These are phyloP conservation scores for Aegilops sharonensis DNA, from an alignment of 176 grass and related monocot genomes.

Conservation along the genomic window DNA sequence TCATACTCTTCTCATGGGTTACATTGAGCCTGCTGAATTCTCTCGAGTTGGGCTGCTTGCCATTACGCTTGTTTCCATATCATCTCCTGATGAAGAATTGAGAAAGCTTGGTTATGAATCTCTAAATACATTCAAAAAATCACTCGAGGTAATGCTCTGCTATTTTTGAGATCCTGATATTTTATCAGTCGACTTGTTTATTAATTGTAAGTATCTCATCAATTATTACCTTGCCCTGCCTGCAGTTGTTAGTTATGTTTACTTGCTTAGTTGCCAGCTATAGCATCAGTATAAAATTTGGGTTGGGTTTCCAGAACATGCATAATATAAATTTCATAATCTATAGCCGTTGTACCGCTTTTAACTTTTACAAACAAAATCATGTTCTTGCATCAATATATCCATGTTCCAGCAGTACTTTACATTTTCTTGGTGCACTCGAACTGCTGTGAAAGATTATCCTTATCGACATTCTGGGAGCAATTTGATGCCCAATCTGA, in stretches of 20 bases:
- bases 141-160: slow-evolving; percentile 59
- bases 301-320: background rate
- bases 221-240: background rate
- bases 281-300: background rate
- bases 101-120: slow-evolving; percentile 84
- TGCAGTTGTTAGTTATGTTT: background rate
- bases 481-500: slow-evolving; percentile 17
- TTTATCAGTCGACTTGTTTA: slow-evolving; percentile 11
- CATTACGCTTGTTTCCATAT: slow-evolving; percentile 74
- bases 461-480: slow-evolving; percentile 9
- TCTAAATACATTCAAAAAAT: slow-evolving; percentile 68
- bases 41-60: slow-evolving; percentile 81
- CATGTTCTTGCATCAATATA: slow-evolving; percentile 9
- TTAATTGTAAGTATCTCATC: background rate
- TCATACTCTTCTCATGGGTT: slow-evolving; percentile 75
- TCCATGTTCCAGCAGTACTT: background rate
- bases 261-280: slow-evolving; percentile 6
- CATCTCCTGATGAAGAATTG: slow-evolving; percentile 73
- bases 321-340: background rate
- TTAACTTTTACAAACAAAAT: slow-evolving; percentile 1
- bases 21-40: slow-evolving; percentile 83
- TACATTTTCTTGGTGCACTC: slow-evolving; percentile 9
- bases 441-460: background rate
- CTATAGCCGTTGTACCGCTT: background rate
- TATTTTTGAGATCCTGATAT: slow-evolving; percentile 29